Evolutionary conservation across 73 alveolate genomes (phyloP).

Genomic region (Diophrys sp.): DNA sequence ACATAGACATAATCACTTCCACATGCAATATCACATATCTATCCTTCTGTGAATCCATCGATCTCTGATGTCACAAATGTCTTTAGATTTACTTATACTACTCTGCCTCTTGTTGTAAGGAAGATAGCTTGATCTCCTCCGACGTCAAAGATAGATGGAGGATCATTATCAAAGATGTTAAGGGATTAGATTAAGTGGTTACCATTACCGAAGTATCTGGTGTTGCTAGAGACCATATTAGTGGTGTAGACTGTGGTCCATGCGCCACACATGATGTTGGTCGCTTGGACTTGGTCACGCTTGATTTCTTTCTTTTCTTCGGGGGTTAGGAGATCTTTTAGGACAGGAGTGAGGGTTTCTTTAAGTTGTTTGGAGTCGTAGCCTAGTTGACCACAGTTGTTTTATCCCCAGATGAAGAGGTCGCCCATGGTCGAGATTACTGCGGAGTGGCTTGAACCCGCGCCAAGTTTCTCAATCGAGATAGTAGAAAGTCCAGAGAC

Average conservation of each 20-base stretch:
- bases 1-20: not conserved
- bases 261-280: not conserved
- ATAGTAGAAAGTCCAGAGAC: not conserved
- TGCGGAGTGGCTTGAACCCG: not conserved
- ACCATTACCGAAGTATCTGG: not conserved
- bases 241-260: not conserved
- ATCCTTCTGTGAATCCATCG: not conserved
- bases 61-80: not conserved
- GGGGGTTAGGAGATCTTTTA: not conserved
- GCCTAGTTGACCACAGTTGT: not conserved
- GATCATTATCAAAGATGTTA: not conserved
- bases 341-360: not conserved
- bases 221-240: not conserved
- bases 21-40: not conserved
- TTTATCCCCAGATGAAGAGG: not conserved
- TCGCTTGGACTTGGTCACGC: not conserved
- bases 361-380: no score
- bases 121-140: not conserved
- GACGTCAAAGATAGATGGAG: not conserved
- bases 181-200: not conserved
- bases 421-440: not conserved
- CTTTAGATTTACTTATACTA: no score
- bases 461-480: not conserved
- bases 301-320: not conserved
- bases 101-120: not conserved